phyloP scores from a whole-genome alignment of 2,329 filamentous ascomycete genomes.

The Xylariales sp. region DNA sequence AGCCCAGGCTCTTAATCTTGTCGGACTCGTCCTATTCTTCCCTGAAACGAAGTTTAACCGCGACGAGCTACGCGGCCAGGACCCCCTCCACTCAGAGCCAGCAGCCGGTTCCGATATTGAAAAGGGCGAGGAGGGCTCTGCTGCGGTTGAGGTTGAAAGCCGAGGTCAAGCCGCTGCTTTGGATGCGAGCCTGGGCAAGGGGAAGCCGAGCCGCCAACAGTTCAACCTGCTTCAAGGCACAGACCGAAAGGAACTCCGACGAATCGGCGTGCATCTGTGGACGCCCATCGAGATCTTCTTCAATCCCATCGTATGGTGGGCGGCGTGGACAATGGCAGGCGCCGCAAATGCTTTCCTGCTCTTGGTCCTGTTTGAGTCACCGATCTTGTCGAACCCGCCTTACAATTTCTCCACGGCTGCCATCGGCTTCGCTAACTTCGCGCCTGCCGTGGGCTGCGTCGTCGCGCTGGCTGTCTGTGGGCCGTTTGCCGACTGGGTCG shows the following conservation, averaged over 20 bases:
- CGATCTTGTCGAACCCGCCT: constrained; percentile 37
- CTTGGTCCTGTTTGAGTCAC: constrained; percentile 46
- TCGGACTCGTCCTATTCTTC: too few species aligned
- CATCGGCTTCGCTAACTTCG: constrained; percentile 45
- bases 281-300: constrained; percentile 19
- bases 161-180: too few species aligned
- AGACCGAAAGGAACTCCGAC: constrained; percentile 13
- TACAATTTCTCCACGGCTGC: constrained; percentile 37
- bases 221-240: constrained; percentile 19
- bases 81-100: too few species aligned
- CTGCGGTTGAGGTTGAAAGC: too few species aligned
- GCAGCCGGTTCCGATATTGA: too few species aligned
- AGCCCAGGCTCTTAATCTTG: too few species aligned
- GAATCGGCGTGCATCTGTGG: constrained; percentile 13
- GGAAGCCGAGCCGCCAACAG: constrained; percentile 15
- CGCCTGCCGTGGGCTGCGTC: constrained; percentile 33
- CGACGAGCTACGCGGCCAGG: too few species aligned
- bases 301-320: constrained; percentile 25
- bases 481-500: constrained; percentile 37
- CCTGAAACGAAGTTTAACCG: too few species aligned
- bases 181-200: too few species aligned
- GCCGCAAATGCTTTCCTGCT: constrained; percentile 34
- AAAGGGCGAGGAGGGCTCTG: too few species aligned
- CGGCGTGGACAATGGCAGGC: constrained; percentile 21
- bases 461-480: constrained; percentile 34